Percentiles rank a stretch among this genome's conserved stretches.
Conservation (phyloP, 306 rosid genomes). For the Dalbergia cultrata region DNA sequence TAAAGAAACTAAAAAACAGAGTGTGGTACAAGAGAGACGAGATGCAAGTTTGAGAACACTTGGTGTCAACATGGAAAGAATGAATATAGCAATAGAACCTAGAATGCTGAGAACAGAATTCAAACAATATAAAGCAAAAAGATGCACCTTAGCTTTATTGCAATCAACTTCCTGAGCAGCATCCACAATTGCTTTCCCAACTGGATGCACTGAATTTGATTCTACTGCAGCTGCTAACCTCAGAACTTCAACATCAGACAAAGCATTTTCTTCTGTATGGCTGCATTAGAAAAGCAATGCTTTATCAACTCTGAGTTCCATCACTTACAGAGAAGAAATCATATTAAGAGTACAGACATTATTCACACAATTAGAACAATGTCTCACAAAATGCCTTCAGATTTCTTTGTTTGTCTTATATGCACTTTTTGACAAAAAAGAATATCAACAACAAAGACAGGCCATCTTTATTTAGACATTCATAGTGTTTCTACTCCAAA, state of each 20-base stretch:
- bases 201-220: slow-evolving; percentile 91
- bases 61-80: neutral
- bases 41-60: neutral
- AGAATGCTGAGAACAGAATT: too few species aligned
- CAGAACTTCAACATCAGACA: slow-evolving; percentile 82
- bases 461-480: neutral
- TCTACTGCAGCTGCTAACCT: slow-evolving; percentile 94
- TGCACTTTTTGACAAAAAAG: neutral
- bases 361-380: neutral
- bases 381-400: slow-evolving; percentile 8
- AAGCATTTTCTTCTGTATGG: slow-evolving; percentile 53
- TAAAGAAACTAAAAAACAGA: neutral
- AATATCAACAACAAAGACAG: neutral
- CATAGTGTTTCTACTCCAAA: neutral
- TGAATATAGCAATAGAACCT: neutral
- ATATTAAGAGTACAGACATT: slow-evolving; percentile 19
- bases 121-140: slow-evolving; percentile 31
- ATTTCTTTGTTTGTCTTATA: neutral
- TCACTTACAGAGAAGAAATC: slow-evolving; percentile 24
- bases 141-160: slow-evolving; percentile 67
- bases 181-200: slow-evolving; percentile 92
- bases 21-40: neutral
- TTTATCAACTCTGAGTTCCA: slow-evolving; percentile 44
- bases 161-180: slow-evolving; percentile 77
- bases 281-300: slow-evolving; percentile 50